Evolutionary conservation across 495 filamentous ascomycete species (phyloP).

Genomic region (Tuber aestivum): DNA sequence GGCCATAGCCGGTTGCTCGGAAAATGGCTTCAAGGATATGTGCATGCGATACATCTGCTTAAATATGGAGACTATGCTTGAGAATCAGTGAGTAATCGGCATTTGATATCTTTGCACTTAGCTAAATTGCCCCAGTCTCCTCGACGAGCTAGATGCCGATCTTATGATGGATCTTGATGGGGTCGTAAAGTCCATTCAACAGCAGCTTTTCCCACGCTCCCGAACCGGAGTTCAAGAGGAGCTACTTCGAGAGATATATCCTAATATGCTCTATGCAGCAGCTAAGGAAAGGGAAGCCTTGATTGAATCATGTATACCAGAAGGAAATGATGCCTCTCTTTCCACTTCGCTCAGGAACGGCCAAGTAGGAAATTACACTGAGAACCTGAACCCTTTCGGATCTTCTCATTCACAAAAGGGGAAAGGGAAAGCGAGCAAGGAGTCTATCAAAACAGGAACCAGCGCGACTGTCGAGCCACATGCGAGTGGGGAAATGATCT

Average conservation of each 20-base stretch:
- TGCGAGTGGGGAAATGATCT: slow-evolving; percentile 74
- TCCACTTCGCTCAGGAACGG: slow-evolving; percentile 12
- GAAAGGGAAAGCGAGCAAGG: slow-evolving; percentile 49
- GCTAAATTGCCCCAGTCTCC: slow-evolving; percentile 47
- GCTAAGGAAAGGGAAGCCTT: slow-evolving; percentile 53
- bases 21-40: slow-evolving; percentile 80
- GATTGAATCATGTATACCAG: slow-evolving; percentile 43
- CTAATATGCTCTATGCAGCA: slow-evolving; percentile 51
- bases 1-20: slow-evolving; percentile 69
- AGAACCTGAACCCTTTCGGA: neutral
- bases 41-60: slow-evolving; percentile 86
- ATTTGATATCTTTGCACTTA: slow-evolving; percentile 7
- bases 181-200: slow-evolving; percentile 74
- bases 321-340: slow-evolving; percentile 10
- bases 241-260: slow-evolving; percentile 65
- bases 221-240: slow-evolving; percentile 66
- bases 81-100: slow-evolving; percentile 59
- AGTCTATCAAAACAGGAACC: slow-evolving; percentile 42
- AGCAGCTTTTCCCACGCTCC: slow-evolving; percentile 65
- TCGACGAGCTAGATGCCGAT: slow-evolving; percentile 83
- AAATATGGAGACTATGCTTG: slow-evolving; percentile 80
- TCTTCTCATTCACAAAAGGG: slow-evolving; percentile 55
- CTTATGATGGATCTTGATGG: slow-evolving; percentile 70
- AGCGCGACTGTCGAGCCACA: slow-evolving; percentile 61
- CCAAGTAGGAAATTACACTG: slow-evolving; percentile 8